Base-by-base conservation (phyloP, 1,139 yeast genomes). In the Insectozyma bohioensis region DNA sequence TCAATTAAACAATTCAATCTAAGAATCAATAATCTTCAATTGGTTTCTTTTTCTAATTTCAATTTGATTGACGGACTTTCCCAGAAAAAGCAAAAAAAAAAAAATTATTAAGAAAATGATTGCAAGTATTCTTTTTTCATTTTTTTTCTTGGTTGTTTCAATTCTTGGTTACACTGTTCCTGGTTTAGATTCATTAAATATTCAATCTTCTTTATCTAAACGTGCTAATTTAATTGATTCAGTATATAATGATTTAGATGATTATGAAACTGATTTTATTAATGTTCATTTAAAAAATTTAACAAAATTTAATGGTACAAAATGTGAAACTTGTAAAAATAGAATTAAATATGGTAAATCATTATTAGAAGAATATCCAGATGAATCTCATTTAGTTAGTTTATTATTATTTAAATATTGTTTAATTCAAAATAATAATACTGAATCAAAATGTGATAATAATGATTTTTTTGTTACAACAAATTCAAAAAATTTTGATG, bases 381-480 rank as follows among this genome's bases (percentile, higher is more conserved):
- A 59, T 3, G 51, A 63, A 35, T 48, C 54, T 28, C 69, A 65
- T 42, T 56, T 66, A 46, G 51, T 65, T 26, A 49, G 63, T 28
- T 54, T 67, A 30, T 47, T 64, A 25, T 49, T 67, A 27, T 65
- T 58, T 52, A 55, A 64, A 39, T 51, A 62, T 39, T 67, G 72
- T 48, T 40, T 65, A 25, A 42, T 37, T 10, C 36, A 42, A 24
- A 51, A 66, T 42, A 53, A 62, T 21, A 49, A 51, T 11, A 46
- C 49, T 12, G 66, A 61, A 31, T 30, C 49, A 23, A 54, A 52
- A 31, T 66, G 72, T 49, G 59, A 60, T 35, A 52, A 58, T 22
- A 41, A 45, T 22, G 71, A 67, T 37, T 67, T 66, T 42, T 67
- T 66, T 40, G 51, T 66, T 36, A 58, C 67, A 28, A 66, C 72